Evolutionary conservation across 495 filamentous ascomycete genomes (phyloP).

Genomic region (Aspergillus egyptiacus): DNA sequence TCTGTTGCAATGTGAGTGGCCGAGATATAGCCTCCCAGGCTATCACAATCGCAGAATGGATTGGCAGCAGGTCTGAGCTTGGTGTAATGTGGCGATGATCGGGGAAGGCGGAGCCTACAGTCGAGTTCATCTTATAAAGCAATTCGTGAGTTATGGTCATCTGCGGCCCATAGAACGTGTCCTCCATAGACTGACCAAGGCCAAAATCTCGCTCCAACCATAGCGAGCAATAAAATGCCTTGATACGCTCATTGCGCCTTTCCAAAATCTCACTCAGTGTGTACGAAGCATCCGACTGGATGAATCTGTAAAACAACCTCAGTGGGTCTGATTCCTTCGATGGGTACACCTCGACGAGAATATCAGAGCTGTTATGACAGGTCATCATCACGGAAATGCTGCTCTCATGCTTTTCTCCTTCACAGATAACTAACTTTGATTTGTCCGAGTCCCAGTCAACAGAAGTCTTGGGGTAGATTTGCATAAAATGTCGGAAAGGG

Average conservation of each 20-base stretch:
- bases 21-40: slow-evolving; percentile 30
- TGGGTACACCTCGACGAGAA: slow-evolving; percentile 8
- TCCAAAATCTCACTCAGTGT: slow-evolving; percentile 82
- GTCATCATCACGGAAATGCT: slow-evolving; percentile 2
- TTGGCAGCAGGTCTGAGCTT: slow-evolving; percentile 12
- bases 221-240: slow-evolving; percentile 84
- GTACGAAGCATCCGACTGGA: slow-evolving; percentile 68
- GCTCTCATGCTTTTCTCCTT: neutral
- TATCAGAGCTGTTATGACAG: slow-evolving; percentile 11
- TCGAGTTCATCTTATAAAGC: slow-evolving; percentile 4
- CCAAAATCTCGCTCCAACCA: slow-evolving; percentile 71
- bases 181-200: slow-evolving; percentile 5
- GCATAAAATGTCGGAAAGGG: slow-evolving; percentile 12
- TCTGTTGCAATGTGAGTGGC: slow-evolving; percentile 16
- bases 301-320: slow-evolving; percentile 67
- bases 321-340: slow-evolving; percentile 27
- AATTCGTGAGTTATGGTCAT: slow-evolving; percentile 13
- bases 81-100: slow-evolving; percentile 10
- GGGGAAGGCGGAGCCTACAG: slow-evolving; percentile 10
- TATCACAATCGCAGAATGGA: slow-evolving; percentile 23
- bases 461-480: neutral
- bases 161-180: slow-evolving; percentile 45
- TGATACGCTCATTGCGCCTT: slow-evolving; percentile 77
- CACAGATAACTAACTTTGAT: slow-evolving; percentile 1
- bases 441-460: slow-evolving; percentile 3